Evolutionary conservation across 2,329 filamentous ascomycete species (phyloP), one percentile per base, ranked within the genome.

Genomic region (Cladosporium sp.): DNA sequence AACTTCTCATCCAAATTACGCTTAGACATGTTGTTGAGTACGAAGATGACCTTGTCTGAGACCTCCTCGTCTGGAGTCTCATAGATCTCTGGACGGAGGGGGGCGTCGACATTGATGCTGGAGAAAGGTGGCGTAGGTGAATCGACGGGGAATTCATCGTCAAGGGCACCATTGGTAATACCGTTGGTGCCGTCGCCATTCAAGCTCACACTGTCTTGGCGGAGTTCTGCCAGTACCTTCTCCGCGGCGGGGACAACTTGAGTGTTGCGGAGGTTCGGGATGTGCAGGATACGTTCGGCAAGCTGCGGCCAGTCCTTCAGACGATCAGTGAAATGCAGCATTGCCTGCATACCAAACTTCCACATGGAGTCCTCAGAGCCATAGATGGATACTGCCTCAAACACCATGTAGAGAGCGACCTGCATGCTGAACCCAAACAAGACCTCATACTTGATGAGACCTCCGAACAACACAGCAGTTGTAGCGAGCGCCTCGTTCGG

Each of bases 231-330:
- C 18, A 76, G 64, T n/a, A 72, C 72, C 28, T 65, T 65, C 59
- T 76, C 72, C 3, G 75, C 75, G 5, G 69, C 70, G 10, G 66
- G 54, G 1, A 72, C 66, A 13, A 74, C 75, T 67, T 96, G 92
- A 0, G 94, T 97, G 6, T 90, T 90, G 70, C 91, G 90, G 23
- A 99, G 84, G 48, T 88, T 91, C 0, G 91, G 89, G 46, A 97
- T 92, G 67, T 92, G 89, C 25, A 96, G 79, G 6, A 99, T 85
- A 67, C 95, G 88, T 67, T 90, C 89, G 76, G 94, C 98, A 73
- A 97, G 96, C 1, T 91, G 91, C n/a, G 93, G 92, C 95, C 95
- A 99, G 75, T 99, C 95, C 5, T 88, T 85, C 58, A 99, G 87
- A 48, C 95, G 88, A 46, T 87, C 85, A 64, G 92, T 89, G 63